Percentiles rank a stretch among this genome's conserved stretches.
These are phyloP conservation scores for Alternaria sp. DNA, from an alignment of 2,329 filamentous ascomycete genomes.

Conservation along the genomic window DNA sequence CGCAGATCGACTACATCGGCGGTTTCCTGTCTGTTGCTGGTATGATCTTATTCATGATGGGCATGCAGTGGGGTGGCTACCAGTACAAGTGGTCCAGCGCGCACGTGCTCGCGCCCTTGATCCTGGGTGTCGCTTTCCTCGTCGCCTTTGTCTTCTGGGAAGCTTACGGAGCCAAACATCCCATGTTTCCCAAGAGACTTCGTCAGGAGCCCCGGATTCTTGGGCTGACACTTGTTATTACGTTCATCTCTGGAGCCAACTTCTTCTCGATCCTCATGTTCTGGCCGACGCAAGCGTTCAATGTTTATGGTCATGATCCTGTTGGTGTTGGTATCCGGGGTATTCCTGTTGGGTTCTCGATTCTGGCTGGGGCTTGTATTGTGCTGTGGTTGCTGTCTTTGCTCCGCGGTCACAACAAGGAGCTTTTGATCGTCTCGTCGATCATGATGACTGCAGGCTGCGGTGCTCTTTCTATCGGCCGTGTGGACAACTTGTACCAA, in stretches of 20 bases:
- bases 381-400: slow-evolving; percentile 64
- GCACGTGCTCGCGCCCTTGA: slow-evolving; percentile 61
- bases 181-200: slow-evolving; percentile 52
- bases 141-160: slow-evolving; percentile 59
- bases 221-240: slow-evolving; percentile 37
- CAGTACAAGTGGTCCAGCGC: slow-evolving; percentile 62
- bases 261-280: slow-evolving; percentile 44
- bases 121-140: slow-evolving; percentile 56
- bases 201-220: slow-evolving; percentile 36
- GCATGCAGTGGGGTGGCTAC: slow-evolving; percentile 56
- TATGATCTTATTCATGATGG: slow-evolving; percentile 39
- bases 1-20: slow-evolving; percentile 38
- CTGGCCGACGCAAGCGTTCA: slow-evolving; percentile 42
- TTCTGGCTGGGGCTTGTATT: slow-evolving; percentile 67
- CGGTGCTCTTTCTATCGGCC: slow-evolving; percentile 60
- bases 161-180: slow-evolving; percentile 38
- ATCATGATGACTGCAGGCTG: slow-evolving; percentile 72
- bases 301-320: slow-evolving; percentile 60
- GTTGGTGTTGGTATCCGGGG: slow-evolving; percentile 68
- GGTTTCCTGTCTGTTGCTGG: slow-evolving; percentile 32
- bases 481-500: slow-evolving; percentile 59
- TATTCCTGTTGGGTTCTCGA: slow-evolving; percentile 68
- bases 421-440: slow-evolving; percentile 64
- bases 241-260: slow-evolving; percentile 41
- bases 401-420: slow-evolving; percentile 64